Conservation (phyloP, 257 asterid genomes). For the Rauvolfia tetraphylla region DNA sequence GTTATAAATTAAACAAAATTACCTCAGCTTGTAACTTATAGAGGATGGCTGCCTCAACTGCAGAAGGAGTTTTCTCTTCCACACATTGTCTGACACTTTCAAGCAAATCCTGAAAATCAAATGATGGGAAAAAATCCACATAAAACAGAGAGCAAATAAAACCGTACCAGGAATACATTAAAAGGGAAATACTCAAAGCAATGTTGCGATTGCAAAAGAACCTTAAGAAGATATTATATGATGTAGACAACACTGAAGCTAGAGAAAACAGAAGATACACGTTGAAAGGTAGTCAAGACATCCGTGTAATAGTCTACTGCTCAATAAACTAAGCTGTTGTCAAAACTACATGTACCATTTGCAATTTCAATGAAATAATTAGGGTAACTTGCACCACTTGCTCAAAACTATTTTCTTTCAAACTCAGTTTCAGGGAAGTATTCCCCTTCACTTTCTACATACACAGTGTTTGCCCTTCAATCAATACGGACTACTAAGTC, state of each 20-base stretch:
- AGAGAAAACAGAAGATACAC: neutral
- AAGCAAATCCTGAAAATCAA: constrained; percentile 61
- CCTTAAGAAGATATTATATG: neutral
- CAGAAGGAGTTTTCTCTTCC: constrained; percentile 49
- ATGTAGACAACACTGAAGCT: neutral
- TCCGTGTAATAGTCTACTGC: neutral
- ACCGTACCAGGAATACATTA: neutral
- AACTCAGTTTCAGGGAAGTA: neutral
- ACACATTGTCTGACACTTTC: constrained; percentile 55
- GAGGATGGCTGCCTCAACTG: constrained; percentile 60
- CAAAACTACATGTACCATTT: neutral
- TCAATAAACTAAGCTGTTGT: neutral
- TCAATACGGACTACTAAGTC: neutral
- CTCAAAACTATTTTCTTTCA: neutral
- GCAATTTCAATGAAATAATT: neutral
- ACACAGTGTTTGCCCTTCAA: neutral
- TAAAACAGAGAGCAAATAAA: neutral
- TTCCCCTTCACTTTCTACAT: neutral
- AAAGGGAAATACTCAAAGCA: neutral
- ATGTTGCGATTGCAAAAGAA: neutral
- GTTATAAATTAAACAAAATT: constrained; percentile 10
- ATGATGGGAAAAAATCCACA: neutral
- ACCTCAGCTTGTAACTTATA: constrained; percentile 82
- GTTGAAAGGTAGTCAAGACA: neutral
- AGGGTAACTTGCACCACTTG: neutral